Base-by-base conservation (phyloP, 2,329 filamentous ascomycete genomes). In the Stachybotrys echinatus region DNA sequence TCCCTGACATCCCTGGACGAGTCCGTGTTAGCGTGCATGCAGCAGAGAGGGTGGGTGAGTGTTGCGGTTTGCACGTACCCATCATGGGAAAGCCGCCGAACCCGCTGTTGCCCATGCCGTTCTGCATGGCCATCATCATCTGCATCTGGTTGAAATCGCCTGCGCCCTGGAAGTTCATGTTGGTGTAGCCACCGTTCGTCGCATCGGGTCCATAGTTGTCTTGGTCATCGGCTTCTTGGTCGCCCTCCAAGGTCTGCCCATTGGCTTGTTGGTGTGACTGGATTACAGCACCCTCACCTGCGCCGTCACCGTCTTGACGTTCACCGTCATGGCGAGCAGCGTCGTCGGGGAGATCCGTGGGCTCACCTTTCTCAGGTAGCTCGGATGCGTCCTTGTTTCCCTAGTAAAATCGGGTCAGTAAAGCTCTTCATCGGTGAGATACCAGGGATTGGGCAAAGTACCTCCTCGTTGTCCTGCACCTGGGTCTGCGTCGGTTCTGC, bases 61-160 rank as follows among this genome's bases (percentile, higher is more conserved):
- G 21, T n/a, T 12, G n/a, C 21, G 37, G 49, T 46, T 19, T 42
- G 19, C 18, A 77, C 88, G 65, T 81, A 96, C 92, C 88, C 88
- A 96, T 96, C 83, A 92, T 90, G 48, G 87, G 77, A 62, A 85
- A 85, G 53, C 72, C 73, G 51, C 75, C 74, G 61, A 84, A 84
- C 3, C 70, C 70, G 57, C 71, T 74, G 23, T 74, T 66, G 42
- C 73, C 74, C 78, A 85, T 84, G 58, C 81, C 80, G 61, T 87
- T 80, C 69, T 87, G 79, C 87, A 90, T 80, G 69, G 83, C 75
- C 83, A 88, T 86, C 85, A 89, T 81, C 83, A 83, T 82, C 67
- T 89, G 86, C 83, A 92, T 89, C 75, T 87, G 83, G 63, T 83
- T 87, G 68, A 88, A 84, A 60, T 87, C 84, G 51, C 79, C 80